Base-by-base conservation (phyloP, 2,329 filamentous ascomycete genomes). In the Colletotrichum tanaceti region DNA sequence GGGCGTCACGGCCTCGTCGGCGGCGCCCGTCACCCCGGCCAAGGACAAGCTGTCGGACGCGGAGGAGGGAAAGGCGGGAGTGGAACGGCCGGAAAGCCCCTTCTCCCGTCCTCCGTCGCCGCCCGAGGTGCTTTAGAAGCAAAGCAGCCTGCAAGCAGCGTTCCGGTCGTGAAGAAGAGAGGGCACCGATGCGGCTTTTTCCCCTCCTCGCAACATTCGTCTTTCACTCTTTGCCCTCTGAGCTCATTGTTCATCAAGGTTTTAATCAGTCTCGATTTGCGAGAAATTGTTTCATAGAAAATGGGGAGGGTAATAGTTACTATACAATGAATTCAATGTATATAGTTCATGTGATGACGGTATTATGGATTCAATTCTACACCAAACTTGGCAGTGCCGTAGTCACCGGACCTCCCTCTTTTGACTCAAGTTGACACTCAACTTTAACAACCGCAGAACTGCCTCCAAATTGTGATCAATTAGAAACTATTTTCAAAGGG, bases 51-150 rank as follows among this genome's bases (percentile, higher is more conserved):
- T 59, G 2, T 59, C 57, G 1, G 16, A 59, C 14, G 44, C 44
- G n/a, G 57, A 59, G 14, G 57, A 50, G 32, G 57, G 57, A 20
- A 59, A 50, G 16, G 44, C 11, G 2, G 57, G 57, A 9, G 28
- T 24, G 5, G 32, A 50, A 13, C 32, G 32, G 44, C 57, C 57
- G 20, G 32, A 50, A 50, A 59, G 55, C 24, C 55, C 57, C 44
- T 18, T 28, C 10, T 41, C 57, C 2, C 43, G 57, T 2, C 57
- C 57, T 13, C 57, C 57, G 2, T 59, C 57, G 22, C 57, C 44
- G n/a, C 57, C 57, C 3, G 44, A 59, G 50, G 57, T 59, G n/a
- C 57, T 59, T 11, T 59, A n/a, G n/a, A n/a, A n/a, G n/a, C n/a
- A n/a, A 16, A 59, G 20, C 32, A 22, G 28, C 32, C 4, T 32